Percentiles rank a stretch among this genome's conserved stretches.
These are phyloP conservation scores for Vaccinium corymbosum DNA, from an alignment of 148 eudicot genomes.

Conservation along the genomic window DNA sequence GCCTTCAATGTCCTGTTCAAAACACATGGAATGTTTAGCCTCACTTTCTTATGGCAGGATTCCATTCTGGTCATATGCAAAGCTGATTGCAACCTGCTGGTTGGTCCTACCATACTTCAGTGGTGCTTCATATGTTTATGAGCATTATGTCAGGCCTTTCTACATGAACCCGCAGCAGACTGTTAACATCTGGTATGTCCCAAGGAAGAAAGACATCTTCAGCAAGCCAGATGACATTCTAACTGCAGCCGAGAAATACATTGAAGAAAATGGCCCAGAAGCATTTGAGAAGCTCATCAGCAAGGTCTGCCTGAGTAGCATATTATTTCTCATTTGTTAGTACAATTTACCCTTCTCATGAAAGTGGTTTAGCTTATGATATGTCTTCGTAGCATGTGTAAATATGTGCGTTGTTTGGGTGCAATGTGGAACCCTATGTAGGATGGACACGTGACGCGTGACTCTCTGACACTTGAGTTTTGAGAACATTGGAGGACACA, in stretches of 20 bases:
- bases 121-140: conserved; percentile 95
- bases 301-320: conserved; percentile 38
- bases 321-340: not conserved
- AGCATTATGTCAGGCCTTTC: conserved; percentile 76
- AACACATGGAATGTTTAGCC: not conserved
- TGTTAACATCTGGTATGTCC: conserved; percentile 73
- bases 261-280: conserved; percentile 62
- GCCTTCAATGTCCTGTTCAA: not conserved
- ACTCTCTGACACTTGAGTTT: not conserved
- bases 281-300: conserved; percentile 56
- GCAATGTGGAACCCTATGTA: not conserved
- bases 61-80: conserved; percentile 90
- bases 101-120: conserved; percentile 94
- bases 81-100: conserved; percentile 86
- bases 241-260: conserved; percentile 77
- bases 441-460: not conserved
- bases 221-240: conserved; percentile 64
- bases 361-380: not conserved
- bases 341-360: not conserved
- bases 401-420: not conserved
- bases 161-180: conserved; percentile 43
- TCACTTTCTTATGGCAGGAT: conserved; percentile 44
- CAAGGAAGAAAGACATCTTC: conserved; percentile 62
- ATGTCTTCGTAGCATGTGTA: not conserved
- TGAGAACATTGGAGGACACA: not conserved